A percentile compares a stretch with the other conserved stretches of the same genome.
Evolutionary conservation across 78 protist species (phyloP).

Genomic region (Dictyostelium brefeldianum): DNA sequence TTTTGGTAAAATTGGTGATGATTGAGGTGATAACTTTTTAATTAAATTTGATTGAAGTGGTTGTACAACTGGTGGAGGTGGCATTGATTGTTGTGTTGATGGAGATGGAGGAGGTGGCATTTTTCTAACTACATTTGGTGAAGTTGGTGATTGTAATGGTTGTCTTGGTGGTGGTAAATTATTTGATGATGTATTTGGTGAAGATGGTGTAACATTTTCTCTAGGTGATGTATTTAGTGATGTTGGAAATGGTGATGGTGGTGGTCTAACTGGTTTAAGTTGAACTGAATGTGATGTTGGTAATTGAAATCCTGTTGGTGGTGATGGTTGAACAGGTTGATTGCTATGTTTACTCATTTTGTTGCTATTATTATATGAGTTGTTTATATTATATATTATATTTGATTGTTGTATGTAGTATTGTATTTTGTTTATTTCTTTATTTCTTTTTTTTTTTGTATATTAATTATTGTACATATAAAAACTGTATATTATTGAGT

Average conservation of each 20-base stretch:
- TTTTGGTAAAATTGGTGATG: conserved; percentile 12
- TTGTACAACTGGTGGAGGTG: neutral
- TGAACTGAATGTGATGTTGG: conserved; percentile 16
- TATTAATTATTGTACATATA: no score
- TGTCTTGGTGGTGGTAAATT: neutral
- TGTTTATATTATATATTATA: neutral
- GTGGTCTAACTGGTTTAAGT: conserved; percentile 20
- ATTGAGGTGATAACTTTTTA: conserved; percentile 4
- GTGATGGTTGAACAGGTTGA: neutral
- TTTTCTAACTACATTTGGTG: conserved; percentile 20
- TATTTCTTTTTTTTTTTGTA: neutral
- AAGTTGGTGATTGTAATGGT: conserved; percentile 8
- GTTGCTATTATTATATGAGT: neutral
- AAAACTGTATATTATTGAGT: neutral
- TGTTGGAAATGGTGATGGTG: conserved; percentile 16
- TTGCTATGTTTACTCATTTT: neutral
- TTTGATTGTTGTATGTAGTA: neutral
- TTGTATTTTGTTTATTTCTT: neutral
- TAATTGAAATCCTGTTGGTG: conserved; percentile 26
- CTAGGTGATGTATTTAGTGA: conserved; percentile 8
- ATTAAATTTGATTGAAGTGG: neutral
- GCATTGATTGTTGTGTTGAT: neutral
- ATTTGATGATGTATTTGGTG: neutral
- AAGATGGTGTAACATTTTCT: neutral
- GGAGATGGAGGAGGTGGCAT: conserved; percentile 17